Conservation (phyloP, 352 stramenopile genomes). For the Achlya hypogyna region DNA sequence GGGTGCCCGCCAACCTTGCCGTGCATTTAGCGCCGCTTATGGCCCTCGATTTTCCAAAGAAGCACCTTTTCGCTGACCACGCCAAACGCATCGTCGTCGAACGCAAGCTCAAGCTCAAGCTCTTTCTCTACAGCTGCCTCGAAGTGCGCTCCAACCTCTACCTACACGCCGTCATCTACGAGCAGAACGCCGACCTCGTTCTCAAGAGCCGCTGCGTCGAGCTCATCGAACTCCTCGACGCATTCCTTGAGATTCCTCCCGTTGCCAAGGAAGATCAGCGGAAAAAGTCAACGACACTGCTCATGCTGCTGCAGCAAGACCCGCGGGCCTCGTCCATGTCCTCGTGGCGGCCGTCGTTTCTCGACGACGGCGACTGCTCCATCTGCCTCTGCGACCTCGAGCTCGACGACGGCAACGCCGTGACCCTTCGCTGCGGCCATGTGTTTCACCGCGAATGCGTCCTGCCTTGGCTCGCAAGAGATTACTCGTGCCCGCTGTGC, state of each 20-base stretch:
- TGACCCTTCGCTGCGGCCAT: slow-evolving; percentile 10
- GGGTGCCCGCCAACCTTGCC: background rate
- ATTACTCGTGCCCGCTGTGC: slow-evolving; percentile 18
- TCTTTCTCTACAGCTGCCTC: slow-evolving; percentile 7
- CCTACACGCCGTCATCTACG: background rate
- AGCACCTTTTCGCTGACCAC: slow-evolving; percentile 2
- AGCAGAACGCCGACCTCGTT: background rate
- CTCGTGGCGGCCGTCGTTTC: background rate
- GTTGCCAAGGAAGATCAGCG: background rate
- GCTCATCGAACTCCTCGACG: slow-evolving; percentile 10
- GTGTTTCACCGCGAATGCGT: slow-evolving; percentile 17
- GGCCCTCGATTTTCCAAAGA: slow-evolving; percentile 13
- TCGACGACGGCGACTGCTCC: slow-evolving; percentile 14
- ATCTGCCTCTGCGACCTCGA: slow-evolving; percentile 18
- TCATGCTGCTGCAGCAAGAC: slow-evolving; percentile 1
- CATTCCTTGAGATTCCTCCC: slow-evolving; percentile 2
- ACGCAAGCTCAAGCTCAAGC: slow-evolving; percentile 15
- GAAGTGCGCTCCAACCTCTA: background rate
- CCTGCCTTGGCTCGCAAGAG: slow-evolving; percentile 11
- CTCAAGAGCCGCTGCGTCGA: background rate
- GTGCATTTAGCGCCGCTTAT: background rate
- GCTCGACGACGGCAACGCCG: background rate
- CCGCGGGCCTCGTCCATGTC: background rate
- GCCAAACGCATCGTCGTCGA: slow-evolving; percentile 14
- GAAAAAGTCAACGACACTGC: background rate